Evolutionary conservation across 495 filamentous ascomycete species (phyloP), one percentile per base, ranked within the genome.

Genomic region (Glutinoglossum americanum): DNA sequence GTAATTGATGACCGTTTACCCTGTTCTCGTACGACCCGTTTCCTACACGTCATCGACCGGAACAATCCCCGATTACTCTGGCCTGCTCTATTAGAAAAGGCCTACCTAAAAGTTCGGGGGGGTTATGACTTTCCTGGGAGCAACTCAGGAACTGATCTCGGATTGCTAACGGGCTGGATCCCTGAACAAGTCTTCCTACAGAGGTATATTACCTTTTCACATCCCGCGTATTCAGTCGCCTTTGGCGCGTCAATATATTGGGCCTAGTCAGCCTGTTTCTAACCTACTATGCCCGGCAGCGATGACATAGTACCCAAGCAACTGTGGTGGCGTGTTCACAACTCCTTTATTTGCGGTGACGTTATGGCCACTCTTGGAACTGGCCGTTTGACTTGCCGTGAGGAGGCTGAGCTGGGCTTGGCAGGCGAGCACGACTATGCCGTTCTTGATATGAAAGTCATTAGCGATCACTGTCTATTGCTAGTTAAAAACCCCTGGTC

Each of bases 61-160:
- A 82, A 82, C 30, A 83, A 94, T 60, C 80, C 83, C 11, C 68
- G 66, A 19, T 73, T 89, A 39, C 65, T 95, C 23, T 96, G 87
- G 86, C 92, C 90, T n/a, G 89, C 92, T 26, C 71, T 99, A 28
- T 71, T 96, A 35, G 92, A 99, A 68, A 99, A 99, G 65, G 92
- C 92, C 3, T 99, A 97, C 60, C 71, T 99, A n/a, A 99, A 97
- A 70, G 77, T 97, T 8, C 78, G 88, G 23, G 93, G 93, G 33
- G 93, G 92, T 33, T 99, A 99, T 67, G 87, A 97, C 61, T 97
- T 99, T 62, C 92, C 92, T 1, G 92, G 92, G n/a, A 96, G 90
- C 63, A 96, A 99, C 65, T 96, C 89, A 2, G 89, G 85, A 1
- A 95, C 89, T 6, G 92, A 99, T 66, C 69, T 99, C 1, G 86